Conservation (phyloP, 441 rosid genomes). For the Jatropha multifida region DNA sequence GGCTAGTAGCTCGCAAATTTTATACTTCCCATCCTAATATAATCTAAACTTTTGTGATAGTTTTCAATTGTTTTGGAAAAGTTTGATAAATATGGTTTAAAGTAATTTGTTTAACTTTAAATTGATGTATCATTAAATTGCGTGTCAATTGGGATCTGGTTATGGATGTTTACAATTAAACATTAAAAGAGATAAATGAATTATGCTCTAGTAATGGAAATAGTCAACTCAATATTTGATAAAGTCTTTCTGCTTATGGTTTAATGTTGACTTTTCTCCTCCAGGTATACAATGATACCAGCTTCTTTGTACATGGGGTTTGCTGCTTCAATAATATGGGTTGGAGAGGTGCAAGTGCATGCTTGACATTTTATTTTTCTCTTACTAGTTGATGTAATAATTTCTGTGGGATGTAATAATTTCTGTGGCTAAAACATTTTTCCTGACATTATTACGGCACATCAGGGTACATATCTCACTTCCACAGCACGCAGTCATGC, state of each 20-base stretch:
- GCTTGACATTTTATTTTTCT: constrained; percentile 17
- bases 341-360: constrained; percentile 67
- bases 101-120: neutral
- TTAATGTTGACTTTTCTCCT: constrained; percentile 18
- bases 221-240: neutral
- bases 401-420: neutral
- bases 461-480: constrained; percentile 91
- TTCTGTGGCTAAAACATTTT: neutral
- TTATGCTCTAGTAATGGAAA: neutral
- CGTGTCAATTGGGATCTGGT: neutral
- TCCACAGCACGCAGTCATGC: constrained; percentile 79
- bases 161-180: neutral
- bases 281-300: constrained; percentile 87
- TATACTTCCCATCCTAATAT: neutral
- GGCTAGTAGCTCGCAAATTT: neutral
- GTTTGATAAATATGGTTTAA: neutral
- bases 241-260: neutral
- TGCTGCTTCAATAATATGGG: constrained; percentile 92
- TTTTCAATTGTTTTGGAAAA: neutral
- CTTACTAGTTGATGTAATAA: neutral
- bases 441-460: constrained; percentile 19
- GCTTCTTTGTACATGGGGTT: constrained; percentile 88
- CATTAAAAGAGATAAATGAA: neutral
- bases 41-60: neutral
- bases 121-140: neutral